A percentile compares a stretch with the other conserved stretches of the same genome.
Evolutionary conservation across 1,284 basidiomycete species (phyloP).

Genomic region (Papiliotrema flavescens): DNA sequence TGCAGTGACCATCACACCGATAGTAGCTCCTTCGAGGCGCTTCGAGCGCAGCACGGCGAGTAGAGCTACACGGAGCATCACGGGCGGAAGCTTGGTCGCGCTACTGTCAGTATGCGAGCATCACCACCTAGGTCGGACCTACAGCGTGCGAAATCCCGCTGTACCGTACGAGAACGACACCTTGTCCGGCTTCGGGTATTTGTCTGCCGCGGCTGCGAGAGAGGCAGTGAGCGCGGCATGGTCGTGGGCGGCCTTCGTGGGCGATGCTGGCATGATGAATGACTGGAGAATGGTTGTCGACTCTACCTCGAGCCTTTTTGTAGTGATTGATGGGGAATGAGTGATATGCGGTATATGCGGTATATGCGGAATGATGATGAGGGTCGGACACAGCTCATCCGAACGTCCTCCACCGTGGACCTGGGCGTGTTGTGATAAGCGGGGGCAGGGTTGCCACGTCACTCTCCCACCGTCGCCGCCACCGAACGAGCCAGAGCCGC

Average conservation of each 20-base stretch:
- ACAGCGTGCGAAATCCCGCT: slow-evolving; percentile 91
- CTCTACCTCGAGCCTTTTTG: too few species aligned
- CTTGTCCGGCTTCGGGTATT: slow-evolving; percentile 51
- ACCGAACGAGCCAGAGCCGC: too few species aligned
- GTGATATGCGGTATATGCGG: too few species aligned
- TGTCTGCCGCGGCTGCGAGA: slow-evolving; percentile 36
- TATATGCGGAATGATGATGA: too few species aligned
- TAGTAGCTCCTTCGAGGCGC: slow-evolving; percentile 79
- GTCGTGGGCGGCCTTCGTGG: slow-evolving; percentile 23
- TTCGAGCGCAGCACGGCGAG: slow-evolving; percentile 88
- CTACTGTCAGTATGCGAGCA: slow-evolving; percentile 49
- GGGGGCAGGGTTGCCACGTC: too few species aligned
- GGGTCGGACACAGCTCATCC: too few species aligned
- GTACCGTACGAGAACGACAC: slow-evolving; percentile 81
- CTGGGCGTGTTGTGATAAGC: too few species aligned
- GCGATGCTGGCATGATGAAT: background rate
- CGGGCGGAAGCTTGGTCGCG: slow-evolving; percentile 78
- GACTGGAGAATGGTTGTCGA: too few species aligned
- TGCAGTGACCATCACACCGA: slow-evolving; percentile 98
- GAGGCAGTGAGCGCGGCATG: slow-evolving; percentile 30
- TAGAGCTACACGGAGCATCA: slow-evolving; percentile 88
- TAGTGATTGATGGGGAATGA: too few species aligned
- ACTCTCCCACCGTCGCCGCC: too few species aligned
- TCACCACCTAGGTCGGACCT: slow-evolving; percentile 44
- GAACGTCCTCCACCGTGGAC: too few species aligned